Evolutionary conservation across 2,329 filamentous ascomycete species (phyloP).

Genomic region (Apiospora kogelbergensis): DNA sequence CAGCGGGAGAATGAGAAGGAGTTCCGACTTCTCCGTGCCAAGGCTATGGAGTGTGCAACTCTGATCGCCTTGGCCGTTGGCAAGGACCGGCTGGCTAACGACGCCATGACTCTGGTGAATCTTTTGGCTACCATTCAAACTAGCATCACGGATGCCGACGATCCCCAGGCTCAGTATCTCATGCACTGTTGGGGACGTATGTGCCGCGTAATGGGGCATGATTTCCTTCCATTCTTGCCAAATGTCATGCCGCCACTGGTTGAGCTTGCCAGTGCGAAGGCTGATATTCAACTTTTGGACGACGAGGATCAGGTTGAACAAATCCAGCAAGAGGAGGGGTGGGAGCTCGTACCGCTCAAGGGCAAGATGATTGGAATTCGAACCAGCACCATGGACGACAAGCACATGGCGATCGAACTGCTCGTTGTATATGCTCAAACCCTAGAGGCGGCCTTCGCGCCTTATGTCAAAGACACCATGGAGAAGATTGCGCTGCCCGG

Average conservation of each 20-base stretch:
- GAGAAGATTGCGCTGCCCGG: conserved; percentile 94
- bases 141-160: conserved; percentile 84
- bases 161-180: conserved; percentile 94
- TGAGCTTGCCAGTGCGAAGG: conserved; percentile 89
- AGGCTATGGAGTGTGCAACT: conserved; percentile 99
- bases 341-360: conserved; percentile 95
- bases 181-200: conserved; percentile 99
- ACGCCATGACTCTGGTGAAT: conserved; percentile 85
- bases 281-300: conserved; percentile 93
- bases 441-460: conserved; percentile 87
- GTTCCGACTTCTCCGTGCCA: conserved; percentile 84
- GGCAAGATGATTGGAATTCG: conserved; percentile 98
- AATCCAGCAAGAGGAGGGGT: conserved; percentile 92
- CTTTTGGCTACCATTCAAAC: conserved; percentile 84
- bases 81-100: conserved; percentile 84
- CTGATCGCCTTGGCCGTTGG: conserved; percentile 94
- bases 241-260: conserved; percentile 94
- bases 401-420: conserved; percentile 99
- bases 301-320: conserved; percentile 93
- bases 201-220: conserved; percentile 87
- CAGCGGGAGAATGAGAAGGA: conserved; percentile 92
- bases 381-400: conserved; percentile 95
- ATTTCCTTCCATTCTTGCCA: conserved; percentile 90
- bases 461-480: conserved; percentile 90
- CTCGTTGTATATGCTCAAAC: conserved; percentile 97